Percentiles rank a stretch among this genome's conserved stretches.
Conservation (phyloP, 306 rosid species). For the Prunus dulcis region DNA sequence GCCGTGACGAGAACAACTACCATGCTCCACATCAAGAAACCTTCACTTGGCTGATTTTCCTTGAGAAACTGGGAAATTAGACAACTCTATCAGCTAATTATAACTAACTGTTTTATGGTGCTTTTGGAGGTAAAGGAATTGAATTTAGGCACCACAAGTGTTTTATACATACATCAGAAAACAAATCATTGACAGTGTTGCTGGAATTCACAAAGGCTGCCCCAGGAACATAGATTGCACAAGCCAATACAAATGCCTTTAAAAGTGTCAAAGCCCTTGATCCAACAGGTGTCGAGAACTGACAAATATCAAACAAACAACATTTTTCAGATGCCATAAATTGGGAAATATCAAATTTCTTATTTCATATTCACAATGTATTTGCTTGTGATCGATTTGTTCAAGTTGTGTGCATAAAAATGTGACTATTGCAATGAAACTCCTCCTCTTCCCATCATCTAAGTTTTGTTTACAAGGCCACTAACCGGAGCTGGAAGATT, state of each 20-base stretch:
- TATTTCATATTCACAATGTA: not conserved
- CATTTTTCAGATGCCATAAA: not conserved
- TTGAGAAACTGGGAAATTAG: conserved; percentile 16
- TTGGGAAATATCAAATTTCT: not conserved
- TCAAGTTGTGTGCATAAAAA: not conserved
- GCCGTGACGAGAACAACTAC: conserved; percentile 28
- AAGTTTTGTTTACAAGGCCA: not conserved
- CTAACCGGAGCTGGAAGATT: conserved; percentile 34
- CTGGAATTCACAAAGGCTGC: conserved; percentile 22
- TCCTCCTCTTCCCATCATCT: not conserved
- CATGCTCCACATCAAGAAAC: conserved; percentile 30
- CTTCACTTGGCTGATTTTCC: conserved; percentile 24
- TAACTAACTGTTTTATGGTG: not conserved
- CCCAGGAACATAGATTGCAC: conserved; percentile 19
- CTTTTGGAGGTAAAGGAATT: not conserved
- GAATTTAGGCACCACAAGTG: not conserved
- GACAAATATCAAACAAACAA: not conserved
- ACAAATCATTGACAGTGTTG: conserved; percentile 7
- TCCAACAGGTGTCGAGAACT: conserved; percentile 21
- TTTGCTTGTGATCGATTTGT: too few species aligned
- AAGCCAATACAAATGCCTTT: conserved; percentile 17
- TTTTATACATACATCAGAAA: conserved; percentile 13
- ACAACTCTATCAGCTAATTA: not conserved
- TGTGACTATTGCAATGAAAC: not conserved
- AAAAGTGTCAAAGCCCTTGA: conserved; percentile 24